These are phyloP conservation scores for Whalleya microplaca DNA, from an alignment of 2,329 filamentous ascomycete species.

Conservation along the genomic window DNA sequence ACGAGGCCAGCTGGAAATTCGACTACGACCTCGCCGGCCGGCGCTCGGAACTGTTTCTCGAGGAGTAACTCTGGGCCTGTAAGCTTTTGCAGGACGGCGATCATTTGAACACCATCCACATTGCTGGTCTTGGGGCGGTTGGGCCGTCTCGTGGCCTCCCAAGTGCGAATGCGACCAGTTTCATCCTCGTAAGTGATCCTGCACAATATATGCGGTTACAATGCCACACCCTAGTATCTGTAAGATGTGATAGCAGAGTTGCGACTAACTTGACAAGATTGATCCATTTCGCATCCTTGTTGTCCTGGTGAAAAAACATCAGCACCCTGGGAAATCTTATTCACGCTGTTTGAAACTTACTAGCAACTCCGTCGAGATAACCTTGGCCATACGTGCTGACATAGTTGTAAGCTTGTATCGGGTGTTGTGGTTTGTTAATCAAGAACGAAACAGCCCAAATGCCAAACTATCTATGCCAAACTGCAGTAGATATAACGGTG, in stretches of 20 bases:
- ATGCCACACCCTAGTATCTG: background rate
- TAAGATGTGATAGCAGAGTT: background rate
- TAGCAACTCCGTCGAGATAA: constrained; percentile 35
- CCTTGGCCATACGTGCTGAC: constrained; percentile 24
- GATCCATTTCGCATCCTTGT: constrained; percentile 38
- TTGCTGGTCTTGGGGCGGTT: constrained; percentile 32
- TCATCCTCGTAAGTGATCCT: constrained; percentile 38
- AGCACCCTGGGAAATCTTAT: background rate
- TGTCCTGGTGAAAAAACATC: constrained; percentile 27
- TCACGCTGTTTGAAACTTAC: constrained; percentile 21
- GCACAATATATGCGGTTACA: background rate
- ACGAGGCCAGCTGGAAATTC: constrained; percentile 46
- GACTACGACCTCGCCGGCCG: constrained; percentile 43
- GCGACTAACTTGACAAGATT: constrained; percentile 36
- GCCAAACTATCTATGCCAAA: background rate
- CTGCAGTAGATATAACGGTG: background rate
- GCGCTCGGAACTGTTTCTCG: constrained; percentile 45
- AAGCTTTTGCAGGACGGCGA: constrained; percentile 29
- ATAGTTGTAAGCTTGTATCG: constrained; percentile 13
- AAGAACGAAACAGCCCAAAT: background rate
- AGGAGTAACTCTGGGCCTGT: constrained; percentile 38
- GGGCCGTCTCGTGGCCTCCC: constrained; percentile 35
- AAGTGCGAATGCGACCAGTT: constrained; percentile 33
- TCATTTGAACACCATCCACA: constrained; percentile 37
- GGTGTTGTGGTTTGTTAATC: constrained; percentile 1